Percentiles rank a stretch among this genome's conserved stretches.
phyloP scores from a whole-genome alignment of 768 basidiomycete genomes.

The Suillus plorans region DNA sequence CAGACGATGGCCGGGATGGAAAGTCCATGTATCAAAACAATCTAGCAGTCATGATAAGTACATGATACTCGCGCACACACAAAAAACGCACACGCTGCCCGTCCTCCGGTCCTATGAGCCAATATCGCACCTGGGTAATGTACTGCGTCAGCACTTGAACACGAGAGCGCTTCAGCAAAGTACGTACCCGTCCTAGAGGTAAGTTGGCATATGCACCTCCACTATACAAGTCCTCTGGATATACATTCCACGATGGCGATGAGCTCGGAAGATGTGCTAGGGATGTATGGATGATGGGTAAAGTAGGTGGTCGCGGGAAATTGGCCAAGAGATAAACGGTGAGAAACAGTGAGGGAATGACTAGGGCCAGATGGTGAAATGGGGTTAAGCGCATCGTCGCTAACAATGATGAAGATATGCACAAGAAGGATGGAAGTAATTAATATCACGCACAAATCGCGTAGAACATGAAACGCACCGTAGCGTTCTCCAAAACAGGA shows the following conservation, averaged over 20 bases:
- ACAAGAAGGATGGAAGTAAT: constrained; percentile 1
- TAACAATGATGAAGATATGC: constrained; percentile 6
- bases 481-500: not conserved
- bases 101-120: constrained; percentile 69
- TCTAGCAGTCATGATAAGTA: constrained; percentile 36
- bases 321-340: constrained; percentile 60
- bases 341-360: constrained; percentile 61
- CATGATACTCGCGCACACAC: not conserved
- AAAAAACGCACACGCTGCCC: constrained; percentile 56
- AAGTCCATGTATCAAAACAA: constrained; percentile 77
- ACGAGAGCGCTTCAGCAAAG: constrained; percentile 6
- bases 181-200: constrained; percentile 61
- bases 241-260: constrained; percentile 64
- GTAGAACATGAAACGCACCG: not conserved
- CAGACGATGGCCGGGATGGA: constrained; percentile 77
- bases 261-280: constrained; percentile 57
- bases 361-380: constrained; percentile 31
- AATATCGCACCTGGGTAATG: constrained; percentile 61
- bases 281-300: constrained; percentile 52
- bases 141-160: not conserved
- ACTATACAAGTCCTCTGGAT: constrained; percentile 67
- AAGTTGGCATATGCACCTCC: constrained; percentile 61
- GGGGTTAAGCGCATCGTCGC: constrained; percentile 13
- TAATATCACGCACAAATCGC: not conserved
- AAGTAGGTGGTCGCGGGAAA: constrained; percentile 61